Base-by-base conservation (phyloP, 2,329 filamentous ascomycete species). In the Pseudogymnoascus sp. region DNA sequence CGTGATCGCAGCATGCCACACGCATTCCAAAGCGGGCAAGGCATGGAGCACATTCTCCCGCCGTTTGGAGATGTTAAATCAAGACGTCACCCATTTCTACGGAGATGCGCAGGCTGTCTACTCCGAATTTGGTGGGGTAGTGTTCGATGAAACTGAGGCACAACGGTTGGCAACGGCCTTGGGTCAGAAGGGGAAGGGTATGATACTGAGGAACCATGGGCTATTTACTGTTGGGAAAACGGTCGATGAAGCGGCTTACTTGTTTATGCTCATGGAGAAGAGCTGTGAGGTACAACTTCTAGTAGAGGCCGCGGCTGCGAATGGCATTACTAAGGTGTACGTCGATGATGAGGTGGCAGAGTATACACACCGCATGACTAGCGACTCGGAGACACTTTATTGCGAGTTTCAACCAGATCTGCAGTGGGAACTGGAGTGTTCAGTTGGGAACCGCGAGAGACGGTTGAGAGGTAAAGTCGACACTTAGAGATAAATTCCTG, bases 271-370 rank as follows among this genome's bases (percentile, higher is more conserved):
- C 9, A 60, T 78, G 59, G 76, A 78, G 62, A 73, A 75, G 63
- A 74, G 72, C 60, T 78, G 76, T 64, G 74, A 78, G 35, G 68
- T 69, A 6, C 76, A 78, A 65, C 67, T 78, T 40, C 35, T 67
- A 41, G 64, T 62, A 52, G 63, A 70, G 59, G 62, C 65, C 14
- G 64, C 66, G 4, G 65, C 66, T 41, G 65, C 63, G 16, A 63
- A 60, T 35, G 66, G 60, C 14, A 37, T 68, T 21, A 38, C 60
- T 18, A 67, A 66, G 35, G 16, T 14, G 23, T 61, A 25, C 92
- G 70, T 97, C 92, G 63, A 93, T 96, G 84, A 97, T 97, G 90
- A 97, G 96, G 81, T 97, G 92, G 77, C 93, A 92, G 79, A 63
- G 38, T 52, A 52, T 43, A 63, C 59, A 4, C 28, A 59, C 21